Base-by-base conservation (phyloP, 1,284 basidiomycete species). In the Puccinia polysora region DNA sequence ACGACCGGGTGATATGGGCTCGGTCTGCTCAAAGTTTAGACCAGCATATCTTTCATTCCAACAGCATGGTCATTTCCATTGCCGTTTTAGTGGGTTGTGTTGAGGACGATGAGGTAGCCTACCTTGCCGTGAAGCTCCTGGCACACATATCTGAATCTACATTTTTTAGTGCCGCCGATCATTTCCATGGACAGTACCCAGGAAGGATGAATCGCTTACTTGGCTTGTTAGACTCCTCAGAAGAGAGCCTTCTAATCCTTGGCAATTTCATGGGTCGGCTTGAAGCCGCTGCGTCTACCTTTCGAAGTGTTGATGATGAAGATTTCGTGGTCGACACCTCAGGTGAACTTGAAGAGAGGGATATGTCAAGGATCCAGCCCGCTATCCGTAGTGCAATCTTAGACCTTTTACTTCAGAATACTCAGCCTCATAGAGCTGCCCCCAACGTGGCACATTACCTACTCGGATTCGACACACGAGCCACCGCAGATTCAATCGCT, bases 371-470 rank as follows among this genome's bases (percentile, higher is more conserved):
- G 77, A 82, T 83, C 8, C 79, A 82, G 38, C 84, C 85, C 75
- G 86, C 88, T 0, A 89, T 89, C 58, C 83, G 90, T 38, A 81
- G 88, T 1, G 86, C 89, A 0, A 87, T 91, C n/a, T 84, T 98
- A 58, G 89, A 95, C 75, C 83, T 98, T 10, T 83, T 99, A 73
- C 85, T 92, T 50, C 86, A 86, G 67, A 89, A 89, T 74, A 94
- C 93, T 0, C 81, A 85, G n/a, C 79, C 81, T 0, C 83, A 83
- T 53, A 81, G 84, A 10, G 80, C 86, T 0, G 90, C 87, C 73
- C 91, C 94, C 15, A 97, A 95, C 77, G 79, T 97, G 40, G 89
- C 89, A 0, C 92, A 97, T 81, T 89, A 92, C 80, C 82, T 98
- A 8, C 84, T 98, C 38, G 85, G 85, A 5, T 90, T 94, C 78